These are phyloP conservation scores for Solanum dulcamara DNA, from an alignment of 257 asterid species.

Conservation along the genomic window DNA sequence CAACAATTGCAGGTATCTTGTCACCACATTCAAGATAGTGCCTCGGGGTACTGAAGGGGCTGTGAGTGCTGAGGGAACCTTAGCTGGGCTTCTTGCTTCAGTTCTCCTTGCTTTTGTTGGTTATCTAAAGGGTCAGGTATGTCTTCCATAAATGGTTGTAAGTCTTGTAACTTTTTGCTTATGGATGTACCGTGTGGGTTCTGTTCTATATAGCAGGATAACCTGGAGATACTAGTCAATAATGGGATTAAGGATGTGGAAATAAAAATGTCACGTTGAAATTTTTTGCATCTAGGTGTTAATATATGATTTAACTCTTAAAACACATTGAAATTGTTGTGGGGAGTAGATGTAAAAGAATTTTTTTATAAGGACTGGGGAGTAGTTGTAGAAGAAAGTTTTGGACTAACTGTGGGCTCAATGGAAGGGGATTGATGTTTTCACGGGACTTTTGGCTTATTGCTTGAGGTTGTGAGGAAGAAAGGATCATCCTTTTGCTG, in stretches of 20 bases:
- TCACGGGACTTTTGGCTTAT: neutral
- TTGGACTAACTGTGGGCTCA: neutral
- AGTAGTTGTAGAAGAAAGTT: neutral
- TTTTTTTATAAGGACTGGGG: neutral
- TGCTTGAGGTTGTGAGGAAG: neutral
- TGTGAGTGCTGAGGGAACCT: slow-evolving; percentile 84
- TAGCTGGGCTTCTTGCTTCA: slow-evolving; percentile 80
- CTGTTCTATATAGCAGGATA: neutral
- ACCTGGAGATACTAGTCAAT: neutral
- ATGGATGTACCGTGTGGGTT: neutral
- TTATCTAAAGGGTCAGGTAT: slow-evolving; percentile 55
- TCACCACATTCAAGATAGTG: slow-evolving; percentile 87
- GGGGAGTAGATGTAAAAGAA: neutral
- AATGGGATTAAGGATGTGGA: neutral
- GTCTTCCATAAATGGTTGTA: neutral
- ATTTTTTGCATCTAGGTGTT: neutral
- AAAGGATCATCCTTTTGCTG: neutral
- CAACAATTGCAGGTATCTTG: slow-evolving; percentile 49
- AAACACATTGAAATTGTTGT: neutral
- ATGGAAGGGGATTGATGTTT: neutral
- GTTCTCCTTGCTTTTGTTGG: slow-evolving; percentile 69
- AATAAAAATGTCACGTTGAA: neutral
- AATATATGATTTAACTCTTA: neutral
- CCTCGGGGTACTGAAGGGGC: slow-evolving; percentile 99
- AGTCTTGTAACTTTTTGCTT: neutral